Evolutionary conservation across 140 eudicot genomes (phyloP), one percentile per base, ranked within the genome.

Genomic region (Stevia rebaudiana): DNA sequence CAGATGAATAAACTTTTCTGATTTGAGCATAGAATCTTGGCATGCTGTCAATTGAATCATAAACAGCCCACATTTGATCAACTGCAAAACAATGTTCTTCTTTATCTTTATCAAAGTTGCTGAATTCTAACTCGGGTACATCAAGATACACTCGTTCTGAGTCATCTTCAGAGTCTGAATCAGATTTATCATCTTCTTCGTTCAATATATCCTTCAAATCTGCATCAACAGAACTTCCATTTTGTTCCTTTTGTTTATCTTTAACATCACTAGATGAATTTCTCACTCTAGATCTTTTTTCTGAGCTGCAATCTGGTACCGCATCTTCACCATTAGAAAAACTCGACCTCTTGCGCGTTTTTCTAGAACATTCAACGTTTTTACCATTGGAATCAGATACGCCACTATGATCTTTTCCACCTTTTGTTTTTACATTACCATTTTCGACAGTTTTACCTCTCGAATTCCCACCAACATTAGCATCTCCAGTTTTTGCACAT

Each of bases 31-130:
- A 86, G 50, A 48, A 89, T 77, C 97, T 81, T 46, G 97, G 97
- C 97, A 89, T 83, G 11, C 76, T 58, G 46, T 83, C 91, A 43
- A 53, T 15, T 15, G 76, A 17, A 76, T 85, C 97, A 73, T 86
- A 89, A 60, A 78, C 61, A 17, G 97, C 97, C 97, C 97, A 89
- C 39, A 83, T 24, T 70, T 89, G 97, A 77, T 75, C 79, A 31
- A 61, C 86, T 12, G 73, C 72, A 79, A 89, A 86, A 56, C 78
- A 67, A 19, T 55, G 42, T 21, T 66, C 78, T 11, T 81, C 84
- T 39, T 72, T 80, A 53, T 52, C 65, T 69, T 79, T 70, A n/a
- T 83, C 92, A 65, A 89, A 86, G 68, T 89, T 84, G 63, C 64
- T 65, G 43, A 86, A 89, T 41, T 89, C 89, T 41, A 77, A 79